phyloP scores from a whole-genome alignment of 2,329 filamentous ascomycete genomes.

The Microdochium trichocladiopsis region DNA sequence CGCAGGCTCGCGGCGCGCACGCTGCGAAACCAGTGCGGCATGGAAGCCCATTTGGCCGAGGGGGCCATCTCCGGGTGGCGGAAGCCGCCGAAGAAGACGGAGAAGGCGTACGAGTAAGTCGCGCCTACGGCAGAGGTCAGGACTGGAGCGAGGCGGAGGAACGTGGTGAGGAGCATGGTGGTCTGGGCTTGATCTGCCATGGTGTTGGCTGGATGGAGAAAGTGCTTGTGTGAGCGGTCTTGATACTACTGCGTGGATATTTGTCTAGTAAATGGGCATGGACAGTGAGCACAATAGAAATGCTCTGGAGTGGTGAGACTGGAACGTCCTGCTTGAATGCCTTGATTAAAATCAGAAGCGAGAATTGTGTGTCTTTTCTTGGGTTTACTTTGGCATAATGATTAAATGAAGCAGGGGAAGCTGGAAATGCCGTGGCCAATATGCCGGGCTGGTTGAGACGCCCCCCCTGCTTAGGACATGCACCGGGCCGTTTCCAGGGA shows the following conservation, averaged over 20 bases:
- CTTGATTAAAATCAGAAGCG: neutral
- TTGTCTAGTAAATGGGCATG: neutral
- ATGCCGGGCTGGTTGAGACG: neutral
- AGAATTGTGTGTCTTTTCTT: neutral
- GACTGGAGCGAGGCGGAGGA: neutral
- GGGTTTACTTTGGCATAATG: neutral
- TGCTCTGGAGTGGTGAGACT: neutral
- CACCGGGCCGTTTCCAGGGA: neutral
- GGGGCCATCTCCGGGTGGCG: neutral
- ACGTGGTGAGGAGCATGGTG: neutral
- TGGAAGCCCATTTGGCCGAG: neutral
- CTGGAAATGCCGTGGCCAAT: neutral
- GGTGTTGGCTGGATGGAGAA: neutral
- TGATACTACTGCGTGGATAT: neutral
- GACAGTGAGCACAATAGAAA: neutral
- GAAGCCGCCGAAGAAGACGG: neutral
- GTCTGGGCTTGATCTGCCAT: neutral
- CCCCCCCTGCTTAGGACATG: neutral
- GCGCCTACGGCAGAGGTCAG: neutral
- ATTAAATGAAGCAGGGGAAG: neutral
- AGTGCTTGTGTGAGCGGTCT: neutral
- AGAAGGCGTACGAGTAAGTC: neutral
- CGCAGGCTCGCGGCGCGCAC: neutral
- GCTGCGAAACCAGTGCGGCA: neutral
- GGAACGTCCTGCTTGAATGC: neutral